phyloP scores from a whole-genome alignment of 2,329 filamentous ascomycete species.

The Niveomyces coronatus region DNA sequence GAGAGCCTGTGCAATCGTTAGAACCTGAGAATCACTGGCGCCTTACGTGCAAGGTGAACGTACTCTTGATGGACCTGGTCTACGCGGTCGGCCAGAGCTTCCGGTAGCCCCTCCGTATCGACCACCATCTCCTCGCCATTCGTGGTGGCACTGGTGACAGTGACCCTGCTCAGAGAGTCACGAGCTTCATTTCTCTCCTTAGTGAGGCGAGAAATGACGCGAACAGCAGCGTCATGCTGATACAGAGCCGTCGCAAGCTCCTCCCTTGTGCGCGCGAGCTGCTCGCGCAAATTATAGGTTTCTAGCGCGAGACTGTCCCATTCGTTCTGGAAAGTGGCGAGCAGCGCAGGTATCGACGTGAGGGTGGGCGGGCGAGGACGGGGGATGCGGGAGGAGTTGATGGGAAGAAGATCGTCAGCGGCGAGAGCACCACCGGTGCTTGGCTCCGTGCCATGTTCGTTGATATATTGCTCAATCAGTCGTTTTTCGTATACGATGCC shows the following conservation, averaged over 20 bases:
- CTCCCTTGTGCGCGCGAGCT: slow-evolving; percentile 80
- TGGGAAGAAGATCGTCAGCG: slow-evolving; percentile 73
- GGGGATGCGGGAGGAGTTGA: slow-evolving; percentile 75
- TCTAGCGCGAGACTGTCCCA: slow-evolving; percentile 93
- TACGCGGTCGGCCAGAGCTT: slow-evolving; percentile 59
- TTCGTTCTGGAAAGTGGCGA: slow-evolving; percentile 94
- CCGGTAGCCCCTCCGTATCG: slow-evolving; percentile 67
- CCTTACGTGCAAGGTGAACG: slow-evolving; percentile 22
- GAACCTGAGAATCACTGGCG: slow-evolving; percentile 1
- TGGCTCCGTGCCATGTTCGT: slow-evolving; percentile 87
- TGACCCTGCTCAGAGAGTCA: slow-evolving; percentile 77
- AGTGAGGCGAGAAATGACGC: slow-evolving; percentile 86
- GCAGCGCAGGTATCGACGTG: slow-evolving; percentile 89
- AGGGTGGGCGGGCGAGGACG: slow-evolving; percentile 84
- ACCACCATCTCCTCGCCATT: slow-evolving; percentile 88
- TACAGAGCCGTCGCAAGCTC: slow-evolving; percentile 91
- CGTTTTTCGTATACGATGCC: slow-evolving; percentile 91
- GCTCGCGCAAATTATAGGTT: slow-evolving; percentile 82
- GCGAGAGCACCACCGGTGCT: slow-evolving; percentile 78
- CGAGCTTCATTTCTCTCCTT: slow-evolving; percentile 87
- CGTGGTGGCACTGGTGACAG: slow-evolving; percentile 48
- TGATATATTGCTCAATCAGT: slow-evolving; percentile 88
- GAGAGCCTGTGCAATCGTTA: slow-evolving; percentile 53
- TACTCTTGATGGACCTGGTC: slow-evolving; percentile 74
- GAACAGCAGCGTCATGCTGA: slow-evolving; percentile 92